Conservation (phyloP, 2,329 filamentous ascomycete species). For the Lachnellula suecica region DNA sequence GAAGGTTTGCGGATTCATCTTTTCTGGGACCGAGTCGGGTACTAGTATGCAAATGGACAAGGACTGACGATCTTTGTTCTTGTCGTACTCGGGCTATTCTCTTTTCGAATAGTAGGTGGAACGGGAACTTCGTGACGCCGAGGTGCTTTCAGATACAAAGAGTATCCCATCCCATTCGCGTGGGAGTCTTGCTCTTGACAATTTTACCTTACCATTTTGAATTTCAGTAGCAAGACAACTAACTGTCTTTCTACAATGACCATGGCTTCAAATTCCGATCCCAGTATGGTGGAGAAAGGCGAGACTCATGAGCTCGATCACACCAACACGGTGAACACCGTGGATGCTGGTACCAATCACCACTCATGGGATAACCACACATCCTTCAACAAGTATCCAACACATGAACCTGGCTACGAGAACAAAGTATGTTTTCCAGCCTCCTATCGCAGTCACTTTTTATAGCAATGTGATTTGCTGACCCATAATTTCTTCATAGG, state of each 20-base stretch:
- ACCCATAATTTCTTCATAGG: constrained; percentile 30
- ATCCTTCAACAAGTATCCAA: not conserved
- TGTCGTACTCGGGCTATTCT: too few species aligned
- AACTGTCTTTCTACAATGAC: not conserved
- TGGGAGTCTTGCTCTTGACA: too few species aligned
- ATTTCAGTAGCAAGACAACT: too few species aligned
- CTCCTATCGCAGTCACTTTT: not conserved
- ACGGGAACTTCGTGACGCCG: too few species aligned
- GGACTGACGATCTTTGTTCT: too few species aligned
- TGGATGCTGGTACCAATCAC: not conserved
- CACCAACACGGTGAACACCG: not conserved
- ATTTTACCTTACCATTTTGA: too few species aligned
- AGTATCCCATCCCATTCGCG: too few species aligned
- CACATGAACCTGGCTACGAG: not conserved
- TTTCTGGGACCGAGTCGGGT: too few species aligned
- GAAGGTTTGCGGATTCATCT: too few species aligned
- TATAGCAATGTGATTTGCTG: not conserved
- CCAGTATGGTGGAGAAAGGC: not conserved
- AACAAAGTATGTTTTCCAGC: not conserved
- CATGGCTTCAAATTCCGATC: not conserved
- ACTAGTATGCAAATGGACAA: too few species aligned
- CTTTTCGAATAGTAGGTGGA: too few species aligned
- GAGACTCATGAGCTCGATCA: not conserved
- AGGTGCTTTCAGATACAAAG: too few species aligned
- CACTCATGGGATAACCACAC: not conserved